Evolutionary conservation across 257 asterid genomes (phyloP), one percentile per base, ranked within the genome.

Genomic region (Knoxia roxburghii): DNA sequence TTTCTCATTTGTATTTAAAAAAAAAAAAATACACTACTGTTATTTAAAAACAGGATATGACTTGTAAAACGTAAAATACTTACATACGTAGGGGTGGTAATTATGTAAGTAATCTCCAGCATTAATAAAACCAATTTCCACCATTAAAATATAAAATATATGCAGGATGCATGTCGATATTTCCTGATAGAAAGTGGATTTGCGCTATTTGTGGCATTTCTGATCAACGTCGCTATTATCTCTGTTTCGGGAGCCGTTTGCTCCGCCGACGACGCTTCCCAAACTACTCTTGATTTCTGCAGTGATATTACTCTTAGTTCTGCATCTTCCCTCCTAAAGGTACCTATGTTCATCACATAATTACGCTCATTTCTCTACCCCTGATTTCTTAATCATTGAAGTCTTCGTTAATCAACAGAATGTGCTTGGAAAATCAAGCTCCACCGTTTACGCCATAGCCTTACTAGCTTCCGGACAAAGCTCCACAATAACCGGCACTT

Each of bases 401-500:
- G 33, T 29, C 1, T 9, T 6, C 5, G 14, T 51, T 54, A 7
- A 18, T 43, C 61, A 14, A 10, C 80, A 93, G 97, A 89, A 93
- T 79, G 95, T 93, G 41, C 74, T 93, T 59, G 98, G 97, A 35
- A 83, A 61, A 76, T 86, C 96, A 29, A 90, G 97, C 67, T 90
- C 97, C 14, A 88, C 69, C 0, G 64, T 88, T 33, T 93, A 87
- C 71, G 97, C 91, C 52, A 81, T 93, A 55, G 98, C 98, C 3
- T 71, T 93, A 48, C 70, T 93, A 45, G 98, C 98, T 61, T 93
- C 98, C 0, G 98, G 98, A 46, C 97, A 93, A 43, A 93, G 97
- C 78, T 93, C 98, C 21, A 67, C 97, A 21, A 93, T 93, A 5
- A 93, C 97, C 0, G 98, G 97, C 60, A 93, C 98, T n/a, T 93